Evolutionary conservation across 257 asterid genomes (phyloP).

Genomic region (Solanum chilense): DNA sequence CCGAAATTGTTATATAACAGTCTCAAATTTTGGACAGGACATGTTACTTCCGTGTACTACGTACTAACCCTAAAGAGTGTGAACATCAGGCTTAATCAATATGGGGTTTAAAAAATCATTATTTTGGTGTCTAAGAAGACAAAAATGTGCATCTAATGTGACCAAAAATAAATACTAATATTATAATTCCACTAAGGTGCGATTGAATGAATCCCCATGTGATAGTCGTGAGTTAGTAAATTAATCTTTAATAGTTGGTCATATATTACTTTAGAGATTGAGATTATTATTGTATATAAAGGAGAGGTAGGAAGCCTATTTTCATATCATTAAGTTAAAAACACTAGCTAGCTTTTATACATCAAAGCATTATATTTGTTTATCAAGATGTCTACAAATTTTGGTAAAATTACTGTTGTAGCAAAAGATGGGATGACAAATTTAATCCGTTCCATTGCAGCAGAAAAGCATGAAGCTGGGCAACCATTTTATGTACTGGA

Average conservation of each 20-base stretch:
- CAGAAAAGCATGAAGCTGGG: not conserved
- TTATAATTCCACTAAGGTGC: not conserved
- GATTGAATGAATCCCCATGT: not conserved
- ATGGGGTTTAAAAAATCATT: no score
- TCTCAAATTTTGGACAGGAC: no score
- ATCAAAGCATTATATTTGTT: no score
- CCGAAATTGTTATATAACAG: no score
- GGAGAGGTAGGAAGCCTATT: not conserved
- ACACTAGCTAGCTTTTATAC: not conserved
- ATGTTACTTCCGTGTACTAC: no score
- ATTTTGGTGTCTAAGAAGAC: no score
- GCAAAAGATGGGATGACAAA: not conserved
- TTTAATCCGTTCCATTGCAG: not conserved
- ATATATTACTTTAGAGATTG: not conserved
- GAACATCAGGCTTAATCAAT: no score
- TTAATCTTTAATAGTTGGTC: no score
- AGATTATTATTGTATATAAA: not conserved
- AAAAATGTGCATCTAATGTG: not conserved
- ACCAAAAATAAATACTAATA: not conserved
- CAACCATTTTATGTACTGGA: not conserved
- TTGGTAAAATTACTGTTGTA: not conserved
- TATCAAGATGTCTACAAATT: no score
- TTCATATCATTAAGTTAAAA: not conserved
- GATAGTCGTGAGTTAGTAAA: not conserved
- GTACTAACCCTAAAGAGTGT: no score